Conservation (phyloP, 805 yeast genomes). For the Tetrapisispora iriomotensis region DNA sequence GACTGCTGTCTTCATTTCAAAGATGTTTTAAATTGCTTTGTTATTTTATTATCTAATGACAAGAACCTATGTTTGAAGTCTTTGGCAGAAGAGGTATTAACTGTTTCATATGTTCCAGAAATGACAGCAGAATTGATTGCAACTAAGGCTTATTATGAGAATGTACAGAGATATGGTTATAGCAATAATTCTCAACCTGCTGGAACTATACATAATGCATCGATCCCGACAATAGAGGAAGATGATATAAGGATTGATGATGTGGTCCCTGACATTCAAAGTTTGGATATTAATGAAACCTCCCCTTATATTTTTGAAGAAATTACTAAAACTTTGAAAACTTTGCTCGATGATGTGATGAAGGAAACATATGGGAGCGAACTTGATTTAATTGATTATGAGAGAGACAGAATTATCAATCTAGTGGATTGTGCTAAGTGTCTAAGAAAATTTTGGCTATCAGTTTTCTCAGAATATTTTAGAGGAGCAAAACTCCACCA, state of each 20-base stretch:
- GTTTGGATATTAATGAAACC: constrained; percentile 1
- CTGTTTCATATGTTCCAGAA: constrained; percentile 40
- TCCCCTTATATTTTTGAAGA: constrained; percentile 31
- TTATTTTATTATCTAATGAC: constrained; percentile 69
- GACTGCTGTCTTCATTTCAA: constrained; percentile 72
- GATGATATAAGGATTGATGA: background rate
- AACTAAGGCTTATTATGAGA: constrained; percentile 31
- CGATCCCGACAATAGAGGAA: background rate
- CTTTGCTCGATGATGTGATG: constrained; percentile 45
- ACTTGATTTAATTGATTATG: constrained; percentile 41
- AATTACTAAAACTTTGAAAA: constrained; percentile 32
- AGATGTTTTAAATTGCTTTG: constrained; percentile 32
- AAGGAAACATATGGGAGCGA: constrained; percentile 47
- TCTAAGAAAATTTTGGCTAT: constrained; percentile 40
- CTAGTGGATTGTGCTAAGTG: constrained; percentile 36
- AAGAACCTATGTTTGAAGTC: constrained; percentile 76
- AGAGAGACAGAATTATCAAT: constrained; percentile 26
- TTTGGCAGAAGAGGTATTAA: constrained; percentile 50
- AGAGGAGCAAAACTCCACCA: constrained; percentile 13
- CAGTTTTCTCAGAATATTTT: constrained; percentile 50
- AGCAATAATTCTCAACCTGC: background rate
- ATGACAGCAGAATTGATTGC: constrained; percentile 44
- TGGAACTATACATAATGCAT: background rate
- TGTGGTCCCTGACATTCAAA: background rate
- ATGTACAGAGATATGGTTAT: constrained; percentile 16